Evolutionary conservation across 768 basidiomycete genomes (phyloP).

Genomic region (Leucosporidium creatinivorum): DNA sequence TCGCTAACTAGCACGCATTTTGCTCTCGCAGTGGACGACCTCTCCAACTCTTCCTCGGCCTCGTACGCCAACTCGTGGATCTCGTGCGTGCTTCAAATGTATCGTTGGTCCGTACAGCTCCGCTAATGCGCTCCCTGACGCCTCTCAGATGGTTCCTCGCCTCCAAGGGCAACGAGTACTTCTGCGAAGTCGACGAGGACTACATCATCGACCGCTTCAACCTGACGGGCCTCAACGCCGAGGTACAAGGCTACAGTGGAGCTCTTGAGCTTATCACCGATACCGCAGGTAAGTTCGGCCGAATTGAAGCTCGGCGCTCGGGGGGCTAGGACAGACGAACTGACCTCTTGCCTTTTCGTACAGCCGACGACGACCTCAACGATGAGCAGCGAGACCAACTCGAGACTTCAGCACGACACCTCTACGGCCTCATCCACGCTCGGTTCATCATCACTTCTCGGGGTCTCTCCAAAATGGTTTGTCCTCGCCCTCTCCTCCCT

Average conservation of each 20-base stretch:
- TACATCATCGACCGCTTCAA: constrained; percentile 98
- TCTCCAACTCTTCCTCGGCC: constrained; percentile 9
- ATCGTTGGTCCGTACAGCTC: not conserved
- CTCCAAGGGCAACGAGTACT: constrained; percentile 77
- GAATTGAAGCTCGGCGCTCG: too few species aligned
- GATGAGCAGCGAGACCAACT: constrained; percentile 86
- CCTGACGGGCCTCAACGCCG: constrained; percentile 90
- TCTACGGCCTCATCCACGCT: constrained; percentile 95
- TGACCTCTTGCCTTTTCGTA: too few species aligned
- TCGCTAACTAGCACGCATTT: too few species aligned
- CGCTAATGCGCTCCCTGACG: not conserved
- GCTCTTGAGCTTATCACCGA: constrained; percentile 95
- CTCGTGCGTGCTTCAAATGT: not conserved
- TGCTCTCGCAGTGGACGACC: constrained; percentile 9
- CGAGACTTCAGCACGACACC: constrained; percentile 82
- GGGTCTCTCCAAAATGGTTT: constrained; percentile 89
- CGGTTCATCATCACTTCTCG: constrained; percentile 93
- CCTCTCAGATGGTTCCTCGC: constrained; percentile 32
- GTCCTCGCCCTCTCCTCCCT: not conserved
- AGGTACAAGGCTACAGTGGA: constrained; percentile 87
- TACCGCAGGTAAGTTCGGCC: constrained; percentile 62
- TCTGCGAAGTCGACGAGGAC: constrained; percentile 98
- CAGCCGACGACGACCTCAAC: constrained; percentile 73
- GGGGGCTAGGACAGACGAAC: too few species aligned
- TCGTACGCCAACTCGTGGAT: constrained; percentile 22